Evolutionary conservation across 257 asterid species (phyloP).

Genomic region (Petrea volubilis): DNA sequence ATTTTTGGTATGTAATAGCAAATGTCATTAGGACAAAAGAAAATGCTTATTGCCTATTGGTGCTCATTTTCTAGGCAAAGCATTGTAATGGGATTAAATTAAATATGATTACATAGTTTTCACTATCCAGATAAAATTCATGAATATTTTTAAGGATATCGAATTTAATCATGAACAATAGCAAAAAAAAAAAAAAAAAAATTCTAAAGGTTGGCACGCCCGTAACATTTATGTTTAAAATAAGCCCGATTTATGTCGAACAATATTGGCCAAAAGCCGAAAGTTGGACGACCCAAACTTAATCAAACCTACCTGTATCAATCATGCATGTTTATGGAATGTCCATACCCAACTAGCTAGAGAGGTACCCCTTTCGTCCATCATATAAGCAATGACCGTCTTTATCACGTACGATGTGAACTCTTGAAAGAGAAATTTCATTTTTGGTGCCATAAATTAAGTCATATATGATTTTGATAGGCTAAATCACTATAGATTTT

Average conservation of each 20-base stretch:
- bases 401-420: background rate
- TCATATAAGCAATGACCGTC: constrained; percentile 6
- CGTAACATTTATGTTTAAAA: background rate
- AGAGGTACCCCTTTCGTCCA: background rate
- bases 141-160: background rate
- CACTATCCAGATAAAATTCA: too few relatives aligned
- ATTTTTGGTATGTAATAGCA: too few relatives aligned
- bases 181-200: background rate
- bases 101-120: too few relatives aligned
- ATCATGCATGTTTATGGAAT: background rate
- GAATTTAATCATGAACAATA: background rate
- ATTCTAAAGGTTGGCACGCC: too few relatives aligned
- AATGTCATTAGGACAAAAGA: too few relatives aligned
- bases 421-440: too few relatives aligned
- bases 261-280: constrained; percentile 10
- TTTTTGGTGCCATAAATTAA: too few relatives aligned
- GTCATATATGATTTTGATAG: too few relatives aligned
- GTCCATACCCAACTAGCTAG: background rate
- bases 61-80: too few relatives aligned
- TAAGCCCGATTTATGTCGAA: background rate
- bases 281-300: background rate
- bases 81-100: too few relatives aligned
- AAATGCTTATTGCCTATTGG: too few relatives aligned
- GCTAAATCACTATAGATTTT: too few relatives aligned
- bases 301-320: background rate